Evolutionary conservation across 164 flowering plant genomes (phyloP), one percentile per base, ranked within the genome.

Genomic region (Stephania yunnanensis): DNA sequence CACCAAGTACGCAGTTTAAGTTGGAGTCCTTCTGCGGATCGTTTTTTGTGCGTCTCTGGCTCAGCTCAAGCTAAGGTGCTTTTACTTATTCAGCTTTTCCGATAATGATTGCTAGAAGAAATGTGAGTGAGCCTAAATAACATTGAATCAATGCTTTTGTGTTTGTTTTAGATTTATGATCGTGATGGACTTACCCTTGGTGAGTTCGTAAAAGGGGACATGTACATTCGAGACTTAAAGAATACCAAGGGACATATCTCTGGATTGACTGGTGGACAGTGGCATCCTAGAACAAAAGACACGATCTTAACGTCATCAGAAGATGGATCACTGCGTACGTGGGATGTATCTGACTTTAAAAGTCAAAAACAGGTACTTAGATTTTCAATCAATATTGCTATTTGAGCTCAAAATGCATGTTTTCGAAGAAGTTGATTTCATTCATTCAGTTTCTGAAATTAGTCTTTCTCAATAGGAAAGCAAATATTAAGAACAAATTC

Each of bases 301-400:
- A 96, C 97, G 5, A 87, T 96, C 77, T 86, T 96, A 77, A 96
- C 98, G 50, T 91, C 99, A 3, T 96, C 98, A 1, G 99, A 96
- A 77, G 98, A 96, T 85, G 98, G 98, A 70, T 96, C 99, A 5
- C 78, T 96, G 69, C 94, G 99, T 36, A 85, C 90, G 79, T 96
- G 99, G 99, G 99, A 96, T 86, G 97, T 94, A n/a, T 91, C 93
- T 82, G 93, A 96, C 77, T 96, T 96, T 82, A 92, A 84, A 75
- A 88, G 89, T 83, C 99, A 96, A 81, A 94, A 91, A 83, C 98
- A 93, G 97, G 99, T 95, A 22, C 63, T 74, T 45, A 6, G 2
- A 7, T 71, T 50, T 68, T 71, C 45, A 42, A 65, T 31, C 61
- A 6, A 20, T 70, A 29, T 17, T 55, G 19, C 11, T 12, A 55